Evolutionary conservation across 2,329 filamentous ascomycete genomes (phyloP).

Genomic region (Hysterium pulicare): DNA sequence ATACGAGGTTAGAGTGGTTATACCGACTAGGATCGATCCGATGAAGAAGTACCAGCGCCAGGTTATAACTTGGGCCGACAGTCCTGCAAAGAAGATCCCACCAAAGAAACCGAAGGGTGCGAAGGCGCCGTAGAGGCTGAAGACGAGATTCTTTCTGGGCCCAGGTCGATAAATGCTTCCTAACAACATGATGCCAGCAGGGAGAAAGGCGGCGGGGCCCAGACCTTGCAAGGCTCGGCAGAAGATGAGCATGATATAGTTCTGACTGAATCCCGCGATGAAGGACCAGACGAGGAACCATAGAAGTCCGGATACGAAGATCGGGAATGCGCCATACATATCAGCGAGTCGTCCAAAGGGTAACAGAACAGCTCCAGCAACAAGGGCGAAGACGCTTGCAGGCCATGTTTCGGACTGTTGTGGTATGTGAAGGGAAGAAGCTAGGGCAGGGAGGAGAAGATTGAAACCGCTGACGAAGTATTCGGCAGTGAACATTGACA

Average conservation of each 20-base stretch:
- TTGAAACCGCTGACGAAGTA: conserved; percentile 76
- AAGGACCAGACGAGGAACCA: conserved; percentile 39
- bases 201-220: conserved; percentile 34
- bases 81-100: conserved; percentile 64
- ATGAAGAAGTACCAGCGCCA: conserved; percentile 71
- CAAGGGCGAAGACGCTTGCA: conserved; percentile 36
- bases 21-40: conserved; percentile 48
- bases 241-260: conserved; percentile 34
- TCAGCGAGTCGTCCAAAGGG: conserved; percentile 57
- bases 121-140: conserved; percentile 47
- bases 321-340: conserved; percentile 59
- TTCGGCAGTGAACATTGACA: conserved; percentile 46
- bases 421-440: conserved; percentile 61
- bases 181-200: conserved; percentile 28
- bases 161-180: conserved; percentile 35
- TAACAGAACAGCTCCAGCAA: conserved; percentile 35
- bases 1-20: neutral
- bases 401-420: conserved; percentile 55
- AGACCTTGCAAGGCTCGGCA: conserved; percentile 35
- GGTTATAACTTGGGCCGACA: conserved; percentile 51
- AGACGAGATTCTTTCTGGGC: conserved; percentile 35
- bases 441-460: conserved; percentile 63
- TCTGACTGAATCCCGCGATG: conserved; percentile 29
- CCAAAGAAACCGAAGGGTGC: conserved; percentile 56
- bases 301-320: conserved; percentile 58